phyloP scores from a whole-genome alignment of 108 stramenopile genomes.

The Discostella pseudostelligera region DNA sequence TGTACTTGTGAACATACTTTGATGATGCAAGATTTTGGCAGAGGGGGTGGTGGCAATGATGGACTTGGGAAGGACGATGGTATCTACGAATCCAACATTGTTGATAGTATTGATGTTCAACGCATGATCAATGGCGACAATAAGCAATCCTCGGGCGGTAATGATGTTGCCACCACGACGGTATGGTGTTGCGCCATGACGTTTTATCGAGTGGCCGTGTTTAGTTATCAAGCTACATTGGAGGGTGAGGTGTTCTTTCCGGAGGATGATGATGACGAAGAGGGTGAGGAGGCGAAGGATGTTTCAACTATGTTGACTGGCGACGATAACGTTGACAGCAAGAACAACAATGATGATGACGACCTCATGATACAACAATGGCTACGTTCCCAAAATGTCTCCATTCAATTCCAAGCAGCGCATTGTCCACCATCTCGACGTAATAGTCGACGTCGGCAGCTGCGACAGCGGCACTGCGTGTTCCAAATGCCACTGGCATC shows the following conservation, averaged over 20 bases:
- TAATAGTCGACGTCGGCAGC: not conserved
- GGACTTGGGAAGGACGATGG: constrained; percentile 4
- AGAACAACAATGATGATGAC: not conserved
- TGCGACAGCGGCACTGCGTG: constrained; percentile 38
- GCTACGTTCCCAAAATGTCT: constrained; percentile 41
- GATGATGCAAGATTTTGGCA: constrained; percentile 6
- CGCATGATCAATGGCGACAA: not conserved
- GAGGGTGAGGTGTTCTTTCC: constrained; percentile 37
- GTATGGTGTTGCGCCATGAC: constrained; percentile 88
- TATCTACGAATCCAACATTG: too few relatives aligned
- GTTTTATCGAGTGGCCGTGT: constrained; percentile 74
- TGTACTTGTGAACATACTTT: constrained; percentile 32
- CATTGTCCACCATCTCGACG: constrained; percentile 11
- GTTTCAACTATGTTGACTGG: not conserved
- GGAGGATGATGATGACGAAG: not conserved
- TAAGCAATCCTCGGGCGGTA: too few relatives aligned
- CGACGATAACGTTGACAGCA: not conserved
- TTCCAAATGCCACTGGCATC: constrained; percentile 77
- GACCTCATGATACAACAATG: constrained; percentile 25
- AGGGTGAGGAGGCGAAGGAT: not conserved
- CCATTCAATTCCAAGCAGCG: constrained; percentile 45
- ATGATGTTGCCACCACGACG: constrained; percentile 3
- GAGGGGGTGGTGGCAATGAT: not conserved
- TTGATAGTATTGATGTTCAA: too few relatives aligned
- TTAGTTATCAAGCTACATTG: constrained; percentile 42